A percentile compares a stretch with the other conserved stretches of the same genome.
phyloP scores from a whole-genome alignment of 2,329 filamentous ascomycete genomes.

The Stemphylium beticola region DNA sequence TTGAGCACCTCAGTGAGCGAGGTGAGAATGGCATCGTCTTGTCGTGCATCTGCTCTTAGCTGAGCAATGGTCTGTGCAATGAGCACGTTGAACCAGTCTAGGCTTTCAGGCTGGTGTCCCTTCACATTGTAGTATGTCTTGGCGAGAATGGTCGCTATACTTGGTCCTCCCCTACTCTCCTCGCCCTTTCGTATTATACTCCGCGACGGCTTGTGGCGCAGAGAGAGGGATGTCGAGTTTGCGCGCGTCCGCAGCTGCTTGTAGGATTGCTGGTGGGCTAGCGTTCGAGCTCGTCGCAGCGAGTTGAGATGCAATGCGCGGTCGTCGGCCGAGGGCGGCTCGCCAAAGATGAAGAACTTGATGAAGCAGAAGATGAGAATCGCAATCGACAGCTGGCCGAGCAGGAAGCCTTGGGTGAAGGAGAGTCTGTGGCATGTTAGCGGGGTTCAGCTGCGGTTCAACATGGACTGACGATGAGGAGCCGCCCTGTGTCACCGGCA shows the following conservation, averaged over 20 bases:
- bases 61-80: constrained; percentile 97
- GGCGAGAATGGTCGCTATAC: constrained; percentile 89
- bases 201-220: constrained; percentile 48
- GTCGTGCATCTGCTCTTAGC: constrained; percentile 87
- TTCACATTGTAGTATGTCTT: constrained; percentile 99
- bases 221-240: constrained; percentile 38
- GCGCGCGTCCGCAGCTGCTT: constrained; percentile 41
- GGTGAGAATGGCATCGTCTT: constrained; percentile 86
- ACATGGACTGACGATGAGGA: constrained; percentile 20
- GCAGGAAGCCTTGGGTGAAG: constrained; percentile 90
- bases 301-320: constrained; percentile 77
- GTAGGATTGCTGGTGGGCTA: constrained; percentile 64
- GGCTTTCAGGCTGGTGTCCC: constrained; percentile 91
- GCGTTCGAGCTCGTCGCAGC: constrained; percentile 73
- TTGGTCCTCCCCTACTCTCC: constrained; percentile 65
- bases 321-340: constrained; percentile 82
- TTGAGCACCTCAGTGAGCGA: constrained; percentile 87
- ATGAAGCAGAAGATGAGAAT: constrained; percentile 93
- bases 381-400: constrained; percentile 92
- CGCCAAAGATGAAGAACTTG: constrained; percentile 99
- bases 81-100: constrained; percentile 99
- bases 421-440: constrained; percentile 66
- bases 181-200: constrained; percentile 54
- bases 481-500: constrained; percentile 23
- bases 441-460: constrained; percentile 17